Evolutionary conservation across 768 basidiomycete genomes (phyloP).

Genomic region (Suillus spraguei): DNA sequence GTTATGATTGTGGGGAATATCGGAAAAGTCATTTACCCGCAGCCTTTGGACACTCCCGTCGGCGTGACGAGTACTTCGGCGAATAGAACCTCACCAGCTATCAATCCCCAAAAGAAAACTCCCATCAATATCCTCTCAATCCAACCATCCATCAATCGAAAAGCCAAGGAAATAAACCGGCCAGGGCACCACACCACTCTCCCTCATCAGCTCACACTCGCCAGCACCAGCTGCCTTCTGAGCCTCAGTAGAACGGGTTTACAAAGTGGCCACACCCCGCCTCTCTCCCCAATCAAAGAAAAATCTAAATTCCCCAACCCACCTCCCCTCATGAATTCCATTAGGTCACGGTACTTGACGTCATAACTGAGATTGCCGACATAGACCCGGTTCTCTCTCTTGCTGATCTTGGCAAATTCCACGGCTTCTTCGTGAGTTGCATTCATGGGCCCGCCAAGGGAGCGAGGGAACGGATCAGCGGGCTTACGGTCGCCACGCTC

Average conservation of each 20-base stretch:
- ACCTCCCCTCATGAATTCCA: constrained; percentile 99
- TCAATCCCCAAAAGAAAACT: constrained; percentile 86
- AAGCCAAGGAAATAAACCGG: constrained; percentile 42
- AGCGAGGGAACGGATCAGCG: constrained; percentile 71
- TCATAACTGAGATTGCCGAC: constrained; percentile 99
- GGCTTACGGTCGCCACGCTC: constrained; percentile 64
- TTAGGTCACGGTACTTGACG: constrained; percentile 97
- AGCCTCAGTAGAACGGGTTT: constrained; percentile 38
- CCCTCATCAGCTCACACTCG: constrained; percentile 40
- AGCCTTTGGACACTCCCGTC: constrained; percentile 96
- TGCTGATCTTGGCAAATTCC: constrained; percentile 94
- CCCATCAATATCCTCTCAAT: constrained; percentile 94
- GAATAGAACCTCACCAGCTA: constrained; percentile 99
- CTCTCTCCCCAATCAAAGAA: constrained; percentile 46
- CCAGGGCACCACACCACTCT: constrained; percentile 42
- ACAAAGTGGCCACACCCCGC: constrained; percentile 35
- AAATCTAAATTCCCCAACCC: constrained; percentile 81
- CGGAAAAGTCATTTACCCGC: constrained; percentile 73
- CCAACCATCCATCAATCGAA: constrained; percentile 48
- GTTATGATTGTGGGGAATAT: not conserved
- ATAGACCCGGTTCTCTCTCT: constrained; percentile 97
- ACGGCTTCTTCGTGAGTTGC: constrained; percentile 91
- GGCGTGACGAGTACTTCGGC: constrained; percentile 98
- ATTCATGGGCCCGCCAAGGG: constrained; percentile 88
- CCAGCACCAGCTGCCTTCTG: constrained; percentile 33